These are phyloP conservation scores for Cladosporium sp. DNA, from an alignment of 2,329 filamentous ascomycete species.

Conservation along the genomic window DNA sequence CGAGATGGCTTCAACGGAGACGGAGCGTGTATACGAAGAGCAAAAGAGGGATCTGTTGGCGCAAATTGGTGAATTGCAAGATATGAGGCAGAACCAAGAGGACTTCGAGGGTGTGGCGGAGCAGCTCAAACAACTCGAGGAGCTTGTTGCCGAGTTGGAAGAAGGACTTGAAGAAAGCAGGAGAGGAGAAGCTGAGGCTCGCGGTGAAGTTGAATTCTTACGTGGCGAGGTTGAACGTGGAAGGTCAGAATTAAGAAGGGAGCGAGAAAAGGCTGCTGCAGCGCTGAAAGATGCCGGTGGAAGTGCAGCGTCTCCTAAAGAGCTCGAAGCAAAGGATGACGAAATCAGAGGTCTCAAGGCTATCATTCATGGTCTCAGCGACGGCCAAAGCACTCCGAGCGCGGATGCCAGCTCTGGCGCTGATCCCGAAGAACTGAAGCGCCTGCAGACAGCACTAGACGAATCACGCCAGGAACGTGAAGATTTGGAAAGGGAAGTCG, in stretches of 20 bases:
- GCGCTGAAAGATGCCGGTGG: slow-evolving; percentile 51
- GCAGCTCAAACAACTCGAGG: slow-evolving; percentile 92
- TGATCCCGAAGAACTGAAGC: slow-evolving; percentile 45
- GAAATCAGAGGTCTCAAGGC: slow-evolving; percentile 96
- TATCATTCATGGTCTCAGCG: slow-evolving; percentile 92
- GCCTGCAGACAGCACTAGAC: slow-evolving; percentile 59
- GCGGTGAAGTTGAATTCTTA: slow-evolving; percentile 92
- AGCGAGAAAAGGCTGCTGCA: slow-evolving; percentile 75
- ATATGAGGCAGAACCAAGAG: slow-evolving; percentile 74
- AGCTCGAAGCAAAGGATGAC: slow-evolving; percentile 90
- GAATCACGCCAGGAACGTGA: slow-evolving; percentile 76
- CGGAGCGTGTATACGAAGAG: slow-evolving; percentile 91
- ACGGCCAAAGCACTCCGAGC: slow-evolving; percentile 52
- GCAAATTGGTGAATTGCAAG: slow-evolving; percentile 68
- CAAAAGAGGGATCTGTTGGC: slow-evolving; percentile 81
- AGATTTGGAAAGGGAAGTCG: slow-evolving; percentile 83
- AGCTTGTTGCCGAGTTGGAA: slow-evolving; percentile 92
- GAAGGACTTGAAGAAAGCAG: slow-evolving; percentile 94
- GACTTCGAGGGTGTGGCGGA: slow-evolving; percentile 88
- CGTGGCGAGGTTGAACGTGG: slow-evolving; percentile 91
- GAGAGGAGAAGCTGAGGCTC: slow-evolving; percentile 88
- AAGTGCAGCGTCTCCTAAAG: slow-evolving; percentile 51
- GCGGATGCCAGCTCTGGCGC: slow-evolving; percentile 21
- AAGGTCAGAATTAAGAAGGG: slow-evolving; percentile 78
- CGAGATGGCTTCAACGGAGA: slow-evolving; percentile 92